Base-by-base conservation (phyloP, 176 grass and related monocot species). In the Saccharum officinarum region DNA sequence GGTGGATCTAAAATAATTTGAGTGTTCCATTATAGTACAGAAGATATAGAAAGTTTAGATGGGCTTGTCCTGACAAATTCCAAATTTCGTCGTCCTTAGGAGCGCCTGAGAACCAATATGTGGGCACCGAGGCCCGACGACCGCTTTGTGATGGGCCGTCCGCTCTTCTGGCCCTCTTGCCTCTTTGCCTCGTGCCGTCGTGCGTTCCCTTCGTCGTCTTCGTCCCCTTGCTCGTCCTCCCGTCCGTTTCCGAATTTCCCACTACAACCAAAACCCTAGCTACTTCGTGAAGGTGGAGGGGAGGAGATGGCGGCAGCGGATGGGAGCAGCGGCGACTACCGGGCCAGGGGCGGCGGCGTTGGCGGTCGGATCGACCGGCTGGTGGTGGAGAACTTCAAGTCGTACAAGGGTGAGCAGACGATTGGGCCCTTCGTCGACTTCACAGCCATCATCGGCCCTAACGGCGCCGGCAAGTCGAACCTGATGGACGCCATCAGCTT, bases 401-500 rank as follows among this genome's bases (percentile, higher is more conserved):
- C 91, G n/a, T 98, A 98, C 89, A 95, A 95, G 81, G 96, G 96
- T 4, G 83, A 73, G 23, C 96, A 95, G 77, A 95, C 93, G 11
- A 94, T 98, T 6, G 96, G 93, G 4, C 96, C 96, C 63, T 98
- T 98, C 83, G 92, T 82, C 50, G 88, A 98, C 78, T 98, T 98
- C 89, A 98, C 96, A 13, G 96, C 93, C 63, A 89, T 98, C 77
- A 95, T 98, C 60, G 93, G 96, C 22, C 93, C 96, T 57, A 98
- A 98, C 59, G 93, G 96, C 73, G 91, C 96, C 34, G 93, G 93
- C 37, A 98, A 98, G 86, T 98, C 93, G 16, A 98, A 98, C 81
- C 93, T 98, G 18, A 98, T 98, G 96, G 96, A 98, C 49, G 96
- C 93, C 81, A 98, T 98, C 90, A 98, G 91, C 62, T 98, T 98